Evolutionary conservation across 768 basidiomycete genomes (phyloP), one percentile per base, ranked within the genome.

Genomic region (Macrolepiota dolichaula): DNA sequence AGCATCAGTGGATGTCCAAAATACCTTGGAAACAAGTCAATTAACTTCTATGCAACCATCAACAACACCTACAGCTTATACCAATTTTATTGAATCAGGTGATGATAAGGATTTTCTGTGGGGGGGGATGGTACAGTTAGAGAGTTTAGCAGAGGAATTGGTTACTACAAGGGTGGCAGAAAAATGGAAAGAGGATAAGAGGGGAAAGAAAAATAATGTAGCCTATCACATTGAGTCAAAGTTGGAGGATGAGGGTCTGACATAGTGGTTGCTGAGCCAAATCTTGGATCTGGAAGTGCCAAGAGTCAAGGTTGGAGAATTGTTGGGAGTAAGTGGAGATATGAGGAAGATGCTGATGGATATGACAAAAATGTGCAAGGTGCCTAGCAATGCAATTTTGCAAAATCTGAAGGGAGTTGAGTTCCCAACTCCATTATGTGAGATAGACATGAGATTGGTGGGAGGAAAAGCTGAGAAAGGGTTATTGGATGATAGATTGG

Each of bases 401-500:
- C 62, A 51, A 36, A 55, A 36, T 32, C 29, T 3, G 9, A 35
- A 61, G 2, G 15, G 55, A 12, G 12, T 65, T 3, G 59, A 65
- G 3, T 63, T 59, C 53, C 15, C 19, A 25, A 40, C 38, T 13
- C 38, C 38, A 40, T 2, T 40, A 13, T 15, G 12, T 12, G 11
- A 40, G 11, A 13, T n/a, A 4, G 11, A 40, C 5, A 12, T 40
- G 17, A 40, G 15, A 13, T 12, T 40, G 11, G 15, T 15, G 12
- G 38, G 38, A 13, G 15, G 15, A 12, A n/a, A 40, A 12, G 55
- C n/a, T 17, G 56, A 57, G 37, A 25, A 58, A 29, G 64, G 57
- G 22, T 51, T 65, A n/a, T 36, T 67, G 36, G 63, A 67, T 36
- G 59, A 67, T 9, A 53, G 70, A 19, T 71, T 65, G 6, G 66